Conservation (phyloP, 345 rosid species). For the Lagerstroemia speciosa region DNA sequence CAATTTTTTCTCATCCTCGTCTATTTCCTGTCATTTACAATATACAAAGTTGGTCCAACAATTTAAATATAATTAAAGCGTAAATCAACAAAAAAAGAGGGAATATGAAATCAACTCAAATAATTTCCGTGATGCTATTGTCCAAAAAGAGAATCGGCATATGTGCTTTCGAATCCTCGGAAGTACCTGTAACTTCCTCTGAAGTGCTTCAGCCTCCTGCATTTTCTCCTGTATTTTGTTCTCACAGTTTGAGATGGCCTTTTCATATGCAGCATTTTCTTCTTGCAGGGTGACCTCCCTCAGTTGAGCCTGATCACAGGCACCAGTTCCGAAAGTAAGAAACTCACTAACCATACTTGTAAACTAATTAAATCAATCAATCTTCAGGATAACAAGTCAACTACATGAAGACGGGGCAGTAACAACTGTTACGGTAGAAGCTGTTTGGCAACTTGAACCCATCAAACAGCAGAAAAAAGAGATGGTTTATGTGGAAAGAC, state of each 20-base stretch:
- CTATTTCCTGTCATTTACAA: conserved; percentile 48
- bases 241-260: conserved; percentile 72
- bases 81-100: neutral
- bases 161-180: neutral
- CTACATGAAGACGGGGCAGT: neutral
- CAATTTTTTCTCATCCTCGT: conserved; percentile 41
- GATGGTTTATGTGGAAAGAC: neutral
- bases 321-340: neutral
- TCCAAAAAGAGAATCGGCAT: neutral
- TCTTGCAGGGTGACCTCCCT: conserved; percentile 64
- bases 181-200: conserved; percentile 54
- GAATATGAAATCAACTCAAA: neutral
- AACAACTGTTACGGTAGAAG: neutral
- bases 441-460: neutral
- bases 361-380: neutral
- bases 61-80: neutral
- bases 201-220: conserved; percentile 54
- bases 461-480: neutral
- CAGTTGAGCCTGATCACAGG: conserved; percentile 26
- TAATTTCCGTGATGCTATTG: neutral
- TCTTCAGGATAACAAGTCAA: neutral
- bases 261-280: conserved; percentile 71
- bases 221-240: conserved; percentile 54
- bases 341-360: conserved; percentile 14
- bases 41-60: neutral